These are phyloP conservation scores for Vitis hybrid DNA, from an alignment of 177 flowering plant species.

Conservation along the genomic window DNA sequence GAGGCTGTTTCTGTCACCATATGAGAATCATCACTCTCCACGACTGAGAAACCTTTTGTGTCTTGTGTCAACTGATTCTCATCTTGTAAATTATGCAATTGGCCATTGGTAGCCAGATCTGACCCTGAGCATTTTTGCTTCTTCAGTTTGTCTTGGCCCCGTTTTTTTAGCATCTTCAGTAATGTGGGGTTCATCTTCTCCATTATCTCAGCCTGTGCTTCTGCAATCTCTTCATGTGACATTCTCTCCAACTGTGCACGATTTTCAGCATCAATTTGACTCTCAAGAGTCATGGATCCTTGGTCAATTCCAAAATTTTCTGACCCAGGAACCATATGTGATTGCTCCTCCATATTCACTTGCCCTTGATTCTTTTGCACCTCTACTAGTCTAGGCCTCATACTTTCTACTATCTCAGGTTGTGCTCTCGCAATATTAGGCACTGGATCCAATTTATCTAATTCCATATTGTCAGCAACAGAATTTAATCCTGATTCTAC, in stretches of 20 bases:
- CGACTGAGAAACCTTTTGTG: constrained; percentile 4
- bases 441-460: constrained; percentile 9
- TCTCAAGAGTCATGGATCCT: constrained; percentile 36
- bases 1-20: constrained; percentile 13
- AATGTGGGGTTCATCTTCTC: constrained; percentile 66
- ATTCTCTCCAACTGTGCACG: constrained; percentile 52
- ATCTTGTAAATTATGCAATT: constrained; percentile 8
- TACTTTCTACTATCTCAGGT: constrained; percentile 1
- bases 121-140: constrained; percentile 26
- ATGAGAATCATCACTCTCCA: constrained; percentile 22
- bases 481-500: constrained; percentile 2
- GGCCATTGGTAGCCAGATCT: constrained; percentile 8
- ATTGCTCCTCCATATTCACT: background rate
- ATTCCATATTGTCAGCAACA: constrained; percentile 16
- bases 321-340: constrained; percentile 5
- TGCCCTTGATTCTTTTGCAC: constrained; percentile 4
- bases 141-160: constrained; percentile 57
- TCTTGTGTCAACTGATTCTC: constrained; percentile 19
- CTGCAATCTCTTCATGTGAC: constrained; percentile 78
- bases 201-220: constrained; percentile 82
- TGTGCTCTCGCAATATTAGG: constrained; percentile 5
- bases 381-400: background rate
- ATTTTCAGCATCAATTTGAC: constrained; percentile 91
- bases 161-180: constrained; percentile 48
- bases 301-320: constrained; percentile 17